Evolutionary conservation across 1,284 basidiomycete species (phyloP), one percentile per base, ranked within the genome.

Genomic region (Puccinia hordei): DNA sequence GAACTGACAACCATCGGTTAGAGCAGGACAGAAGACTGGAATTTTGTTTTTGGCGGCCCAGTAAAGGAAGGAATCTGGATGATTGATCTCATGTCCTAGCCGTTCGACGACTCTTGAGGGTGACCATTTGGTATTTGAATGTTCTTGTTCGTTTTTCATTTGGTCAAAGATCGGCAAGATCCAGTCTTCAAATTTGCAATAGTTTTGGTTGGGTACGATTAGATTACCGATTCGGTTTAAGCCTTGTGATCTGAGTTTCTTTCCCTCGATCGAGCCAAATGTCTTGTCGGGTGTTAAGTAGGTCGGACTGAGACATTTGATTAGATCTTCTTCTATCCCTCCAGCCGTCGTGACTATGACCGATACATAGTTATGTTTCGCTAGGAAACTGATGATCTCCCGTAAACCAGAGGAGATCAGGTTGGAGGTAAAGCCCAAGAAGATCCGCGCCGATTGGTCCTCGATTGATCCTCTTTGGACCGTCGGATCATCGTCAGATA

Each of bases 111-210:
- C 83, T n/a, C 82, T 82, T 53, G 84, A 84, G 12, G 85, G 85
- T 1, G 84, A 83, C 85, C 85, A 86, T 0, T 83, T 84, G 17
- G 84, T 74, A 22, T 83, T 81, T 30, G 82, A 51, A 38, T 84
- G 81, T 3, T 84, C 84, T 78, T 86, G 85, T 74, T 86, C 85
- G 30, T 82, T 82, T 10, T 83, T 79, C 85, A 86, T 85, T 33
- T 82, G 81, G 59, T 86, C 84, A 8, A 86, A 82, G 51, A 85
- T 85, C 19, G 85, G 85, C 82, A 86, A 83, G 41, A 86, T 84
- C 85, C 85, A 86, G 74, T 85, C 85, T 73, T 86, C 85, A 53
- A 86, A 86, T 81, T 84, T 84, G 83, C 85, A 85, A 75, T 86
- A 86, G 78, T 86, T 86, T 80, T 86, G 85, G 82, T 86, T 86